A percentile compares a stretch with the other conserved stretches of the same genome.
phyloP scores from a whole-genome alignment of 2,329 filamentous ascomycete genomes.

The Kalaharituber pfeilii region DNA sequence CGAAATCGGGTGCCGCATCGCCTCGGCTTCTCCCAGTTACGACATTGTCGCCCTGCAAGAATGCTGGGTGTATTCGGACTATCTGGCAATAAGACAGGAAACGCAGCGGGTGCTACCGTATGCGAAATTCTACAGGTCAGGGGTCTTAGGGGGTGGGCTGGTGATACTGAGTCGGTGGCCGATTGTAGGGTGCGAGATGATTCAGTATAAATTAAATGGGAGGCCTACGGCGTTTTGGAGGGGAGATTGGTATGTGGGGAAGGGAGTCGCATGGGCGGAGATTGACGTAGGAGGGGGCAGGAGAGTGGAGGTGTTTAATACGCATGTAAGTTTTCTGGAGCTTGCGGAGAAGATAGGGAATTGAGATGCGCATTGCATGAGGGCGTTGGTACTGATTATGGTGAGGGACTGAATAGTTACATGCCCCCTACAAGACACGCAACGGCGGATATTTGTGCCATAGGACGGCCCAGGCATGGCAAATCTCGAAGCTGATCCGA shows the following conservation, averaged over 20 bases:
- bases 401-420: constrained; percentile 34
- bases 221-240: constrained; percentile 84
- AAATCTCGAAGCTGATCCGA: constrained; percentile 75
- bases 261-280: constrained; percentile 72
- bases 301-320: constrained; percentile 77
- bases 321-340: constrained; percentile 42
- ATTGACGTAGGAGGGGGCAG: constrained; percentile 28
- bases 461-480: constrained; percentile 83
- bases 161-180: constrained; percentile 85
- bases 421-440: constrained; percentile 67
- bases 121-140: constrained; percentile 82
- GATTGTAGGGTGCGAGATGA: constrained; percentile 76
- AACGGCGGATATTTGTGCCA: constrained; percentile 80
- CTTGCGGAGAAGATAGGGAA: neutral
- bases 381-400: neutral
- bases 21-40: constrained; percentile 47
- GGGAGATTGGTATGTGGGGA: constrained; percentile 93
- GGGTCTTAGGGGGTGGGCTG: constrained; percentile 75
- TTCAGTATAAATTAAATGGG: constrained; percentile 76
- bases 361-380: neutral
- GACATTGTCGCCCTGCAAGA: constrained; percentile 89
- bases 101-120: constrained; percentile 63
- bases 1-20: constrained; percentile 70
- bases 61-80: constrained; percentile 80
- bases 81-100: constrained; percentile 54